Percentiles rank a stretch among this genome's conserved stretches.
These are phyloP conservation scores for Penicillium dipodomyicola DNA, from an alignment of 495 filamentous ascomycete genomes.

Conservation along the genomic window DNA sequence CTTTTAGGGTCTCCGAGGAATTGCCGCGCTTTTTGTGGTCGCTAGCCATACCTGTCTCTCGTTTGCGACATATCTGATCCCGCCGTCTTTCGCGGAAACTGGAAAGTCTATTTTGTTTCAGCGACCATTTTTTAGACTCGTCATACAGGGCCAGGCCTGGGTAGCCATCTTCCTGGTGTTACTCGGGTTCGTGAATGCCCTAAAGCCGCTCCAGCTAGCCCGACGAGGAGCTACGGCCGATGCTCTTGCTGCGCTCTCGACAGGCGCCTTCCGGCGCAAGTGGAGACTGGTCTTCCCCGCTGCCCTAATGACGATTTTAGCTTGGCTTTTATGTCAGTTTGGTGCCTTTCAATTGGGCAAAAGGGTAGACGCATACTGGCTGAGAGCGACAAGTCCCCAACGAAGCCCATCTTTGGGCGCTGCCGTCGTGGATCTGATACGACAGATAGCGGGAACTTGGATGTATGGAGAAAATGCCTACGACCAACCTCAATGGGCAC, in stretches of 20 bases:
- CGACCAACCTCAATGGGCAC: conserved; percentile 18
- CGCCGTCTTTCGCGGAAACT: conserved; percentile 10
- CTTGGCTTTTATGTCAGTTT: conserved; percentile 14
- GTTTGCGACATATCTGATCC: conserved; percentile 13
- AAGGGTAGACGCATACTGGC: conserved; percentile 15
- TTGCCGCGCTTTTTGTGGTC: conserved; percentile 18
- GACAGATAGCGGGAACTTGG: conserved; percentile 9
- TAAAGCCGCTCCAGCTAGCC: conserved; percentile 17
- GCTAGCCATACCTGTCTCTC: conserved; percentile 14
- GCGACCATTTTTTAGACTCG: conserved; percentile 13
- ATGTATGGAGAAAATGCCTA: conserved; percentile 14
- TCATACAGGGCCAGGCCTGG: conserved; percentile 17
- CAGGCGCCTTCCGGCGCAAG: conserved; percentile 16
- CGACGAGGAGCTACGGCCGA: conserved; percentile 11
- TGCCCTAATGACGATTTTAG: conserved; percentile 2
- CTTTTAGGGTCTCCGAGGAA: conserved; percentile 14
- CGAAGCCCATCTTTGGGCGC: conserved; percentile 6
- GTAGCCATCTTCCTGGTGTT: conserved; percentile 15
- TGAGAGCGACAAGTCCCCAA: conserved; percentile 11
- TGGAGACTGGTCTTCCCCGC: conserved; percentile 17
- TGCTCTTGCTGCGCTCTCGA: conserved; percentile 10
- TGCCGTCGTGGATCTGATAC: conserved; percentile 8
- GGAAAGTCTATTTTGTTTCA: conserved; percentile 14
- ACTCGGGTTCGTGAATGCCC: conserved; percentile 17
- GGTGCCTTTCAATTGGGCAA: conserved; percentile 12